Base-by-base conservation (phyloP, 2,329 filamentous ascomycete species). In the Bipolaris oryzae region DNA sequence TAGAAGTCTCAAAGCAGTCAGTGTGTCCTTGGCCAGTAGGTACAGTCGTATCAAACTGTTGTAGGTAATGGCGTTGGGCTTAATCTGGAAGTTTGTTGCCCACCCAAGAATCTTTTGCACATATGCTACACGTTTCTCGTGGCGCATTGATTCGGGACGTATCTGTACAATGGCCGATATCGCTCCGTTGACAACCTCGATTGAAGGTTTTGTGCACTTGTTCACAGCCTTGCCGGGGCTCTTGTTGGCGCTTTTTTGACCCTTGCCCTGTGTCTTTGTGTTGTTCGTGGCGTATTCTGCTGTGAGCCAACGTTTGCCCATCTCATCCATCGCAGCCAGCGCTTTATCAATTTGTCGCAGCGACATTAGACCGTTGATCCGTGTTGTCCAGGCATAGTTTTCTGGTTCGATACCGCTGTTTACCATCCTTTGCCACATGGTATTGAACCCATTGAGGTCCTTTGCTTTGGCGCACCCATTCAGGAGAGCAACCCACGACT, bases 401-500 rank as follows among this genome's bases (percentile, higher is more conserved):
- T 94, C 90, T 4, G 91, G 85, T 61, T 82, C 76, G 9, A 86
- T 67, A 1, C 84, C 84, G 1, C 85, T 82, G 7, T 69, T 70
- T 3, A 83, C 68, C 76, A 95, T 85, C 61, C 84, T 85, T 0
- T 76, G 64, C 91, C 91, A 96, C 31, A 92, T 81, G 1, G 80
- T 80, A 53, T 88, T 84, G 58, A 93, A 79, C 20, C 82, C 85
- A n/a, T 78, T 72, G 0, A 80, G 62, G 64, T 91, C 87, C 51
- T 81, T 80, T 47, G 85, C 81, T 47, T 80, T 81, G 68, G 83
- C 84, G 75, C 87, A 91, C 1, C 90, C 90, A 53, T 85, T 81
- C 63, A 95, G 84, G 84, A 95, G 89, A 41, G 85, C 79, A 37
- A 87, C 89, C 84, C 89, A 95, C 0, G 90, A 89, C 63, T 79